Evolutionary conservation across 75 land plant genomes (phyloP).

Genomic region (Pseudotsuga menziesii): DNA sequence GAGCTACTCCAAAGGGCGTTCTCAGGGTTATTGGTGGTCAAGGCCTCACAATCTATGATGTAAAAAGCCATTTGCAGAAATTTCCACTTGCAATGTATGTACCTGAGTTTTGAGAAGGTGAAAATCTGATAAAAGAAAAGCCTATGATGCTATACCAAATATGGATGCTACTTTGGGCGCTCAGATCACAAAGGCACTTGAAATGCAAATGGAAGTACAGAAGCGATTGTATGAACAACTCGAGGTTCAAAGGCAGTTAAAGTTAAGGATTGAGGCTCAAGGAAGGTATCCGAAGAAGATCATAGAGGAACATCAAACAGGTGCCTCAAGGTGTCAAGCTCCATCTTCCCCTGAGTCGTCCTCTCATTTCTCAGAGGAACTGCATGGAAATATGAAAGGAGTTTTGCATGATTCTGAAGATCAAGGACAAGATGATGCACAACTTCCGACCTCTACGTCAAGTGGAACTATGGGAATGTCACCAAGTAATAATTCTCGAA

Average conservation of each 20-base stretch:
- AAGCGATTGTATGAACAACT: slow-evolving; percentile 75
- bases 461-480: background rate
- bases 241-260: slow-evolving; percentile 19
- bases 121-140: no score
- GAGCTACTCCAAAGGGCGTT: no score
- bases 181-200: slow-evolving; percentile 47
- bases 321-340: background rate
- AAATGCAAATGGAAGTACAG: slow-evolving; percentile 80
- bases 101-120: no score
- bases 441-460: background rate
- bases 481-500: background rate
- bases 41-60: no score
- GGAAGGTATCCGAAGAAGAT: slow-evolving; percentile 7
- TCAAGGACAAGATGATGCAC: background rate
- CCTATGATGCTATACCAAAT: no score
- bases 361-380: background rate
- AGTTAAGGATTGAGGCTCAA: slow-evolving; percentile 11
- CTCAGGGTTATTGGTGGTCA: no score
- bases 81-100: no score
- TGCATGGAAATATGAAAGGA: background rate
- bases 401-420: background rate
- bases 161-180: no score
- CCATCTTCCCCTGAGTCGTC: background rate
- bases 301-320: slow-evolving; percentile 6
- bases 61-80: no score